Evolutionary conservation across 345 rosid species (phyloP).

Genomic region (Passiflora organensis): DNA sequence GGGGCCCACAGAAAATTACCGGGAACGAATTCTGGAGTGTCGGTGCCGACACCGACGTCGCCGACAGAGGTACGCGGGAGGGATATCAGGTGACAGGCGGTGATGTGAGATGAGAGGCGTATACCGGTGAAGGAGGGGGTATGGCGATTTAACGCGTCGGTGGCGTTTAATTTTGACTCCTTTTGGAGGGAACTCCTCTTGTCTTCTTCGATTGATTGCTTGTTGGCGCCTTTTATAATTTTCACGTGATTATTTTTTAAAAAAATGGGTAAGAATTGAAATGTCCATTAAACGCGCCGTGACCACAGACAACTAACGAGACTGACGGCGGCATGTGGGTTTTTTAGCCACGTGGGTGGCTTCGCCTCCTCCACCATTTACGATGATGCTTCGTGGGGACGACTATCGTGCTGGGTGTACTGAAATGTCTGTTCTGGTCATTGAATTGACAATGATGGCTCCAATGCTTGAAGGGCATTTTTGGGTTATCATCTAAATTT

Average conservation of each 20-base stretch:
- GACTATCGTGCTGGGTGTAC: neutral
- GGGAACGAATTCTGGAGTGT: constrained; percentile 37
- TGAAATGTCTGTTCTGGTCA: neutral
- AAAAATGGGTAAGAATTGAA: too few relatives aligned
- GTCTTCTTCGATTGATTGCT: constrained; percentile 22
- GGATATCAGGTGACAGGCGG: constrained; percentile 7
- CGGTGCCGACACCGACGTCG: constrained; percentile 44
- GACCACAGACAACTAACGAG: constrained; percentile 20
- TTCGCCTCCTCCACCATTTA: constrained; percentile 19
- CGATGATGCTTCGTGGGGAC: constrained; percentile 24
- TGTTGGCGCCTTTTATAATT: neutral
- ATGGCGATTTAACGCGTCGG: constrained; percentile 26
- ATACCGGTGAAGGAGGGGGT: constrained; percentile 21
- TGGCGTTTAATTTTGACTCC: constrained; percentile 30
- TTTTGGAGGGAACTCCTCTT: neutral
- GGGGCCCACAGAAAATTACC: too few relatives aligned
- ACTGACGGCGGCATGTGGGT: constrained; percentile 24
- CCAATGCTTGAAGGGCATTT: neutral
- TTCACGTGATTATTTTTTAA: too few relatives aligned
- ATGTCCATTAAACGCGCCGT: constrained; percentile 26
- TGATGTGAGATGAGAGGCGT: neutral
- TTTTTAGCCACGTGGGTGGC: constrained; percentile 31
- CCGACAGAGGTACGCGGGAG: constrained; percentile 40
- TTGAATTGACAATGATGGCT: neutral
- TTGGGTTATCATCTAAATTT: too few relatives aligned